Base-by-base conservation (phyloP, 306 rosid species). In the Delonix regia region DNA sequence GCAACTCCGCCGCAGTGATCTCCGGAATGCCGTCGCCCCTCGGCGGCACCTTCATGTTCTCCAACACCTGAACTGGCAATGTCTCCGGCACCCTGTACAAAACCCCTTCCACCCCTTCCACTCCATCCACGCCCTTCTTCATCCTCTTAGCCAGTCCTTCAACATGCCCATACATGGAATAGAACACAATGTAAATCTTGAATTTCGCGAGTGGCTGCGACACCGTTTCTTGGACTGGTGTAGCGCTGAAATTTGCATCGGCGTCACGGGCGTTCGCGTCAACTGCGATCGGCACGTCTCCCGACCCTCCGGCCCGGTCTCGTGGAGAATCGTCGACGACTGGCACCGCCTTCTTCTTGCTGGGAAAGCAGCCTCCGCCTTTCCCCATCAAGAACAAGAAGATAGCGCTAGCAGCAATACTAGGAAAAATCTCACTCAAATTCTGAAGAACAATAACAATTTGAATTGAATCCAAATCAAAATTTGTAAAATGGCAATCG, bases 81-180 rank as follows among this genome's bases (percentile, higher is more conserved):
- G 97, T 91, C 90, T 95, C 98, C 55, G 95, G 85, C 53, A 92
- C 99, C 65, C 98, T 83, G 45, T 88, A 92, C 71, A 95, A 71
- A 48, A 89, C 78, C 53, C 90, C 99, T 81, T 92, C 96, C 5
- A 87, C 86, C 6, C 94, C 99, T 0, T 89, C 93, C 3, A 95
- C 93, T 6, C 85, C 85, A 61, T 95, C 99, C 3, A 95, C 88
- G 9, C 98, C 97, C 79, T 86, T 88, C 91, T 95, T 95, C 86
- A 92, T 81, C 87, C 91, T 83, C 90, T 67, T 78, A 5, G 98
- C 99, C 74, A 95, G 56, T 14, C 85, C 86, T 68, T 95, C 98
- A 19, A 92, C 99, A 82, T 95, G 99, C 1, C 98, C 98, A 71
- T 95, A 92, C 99, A 95, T 92, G 60, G 98, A 95, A 74, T 95